Evolutionary conservation across 306 rosid species (phyloP), one percentile per base, ranked within the genome.

Genomic region (Cucumis cinereus): DNA sequence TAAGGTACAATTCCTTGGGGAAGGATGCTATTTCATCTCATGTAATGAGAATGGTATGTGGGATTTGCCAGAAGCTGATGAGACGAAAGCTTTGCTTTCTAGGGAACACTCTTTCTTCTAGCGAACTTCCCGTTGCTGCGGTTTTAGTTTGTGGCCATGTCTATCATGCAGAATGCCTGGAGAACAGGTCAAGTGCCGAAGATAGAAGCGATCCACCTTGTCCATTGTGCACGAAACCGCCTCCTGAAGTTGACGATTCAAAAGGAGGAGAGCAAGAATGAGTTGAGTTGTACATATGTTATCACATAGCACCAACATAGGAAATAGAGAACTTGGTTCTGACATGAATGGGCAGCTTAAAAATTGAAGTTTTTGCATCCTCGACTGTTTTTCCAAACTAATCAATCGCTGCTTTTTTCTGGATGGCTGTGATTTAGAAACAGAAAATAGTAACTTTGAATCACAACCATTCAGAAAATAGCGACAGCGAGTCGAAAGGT

Each of bases 81-180:
- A 89, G 79, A 71, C 82, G 87, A 23, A 90, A 85, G 80, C 83
- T 83, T 55, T 81, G 80, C 57, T 80, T 81, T 69, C 84, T 86
- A 11, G 93, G 88, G 2, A 79, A 60, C 81, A 79, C 89, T 0
- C 26, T 83, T 23, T 79, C 93, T 68, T 83, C 88, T 20, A 61
- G 74, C 6, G 96, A 92, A 71, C 92, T 84, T 36, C 86, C 91
- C 11, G 88, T 82, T 19, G 98, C 88, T 79, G 97, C 97, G 22
- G 92, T 92, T 59, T 82, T 95, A 79, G 92, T 82, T 28, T 95
- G 99, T 9, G 98, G 98, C 68, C 99, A 95, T 75, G 84, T 83
- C 79, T 95, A 84, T 81, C 99, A 95, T 71, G 90, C 92, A 1
- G 96, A 89, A 23, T 95, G 99, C 81, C 87, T 95, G 80, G 99